Conservation (phyloP, 495 filamentous ascomycete genomes). For the Aspergillus haitiensis region DNA sequence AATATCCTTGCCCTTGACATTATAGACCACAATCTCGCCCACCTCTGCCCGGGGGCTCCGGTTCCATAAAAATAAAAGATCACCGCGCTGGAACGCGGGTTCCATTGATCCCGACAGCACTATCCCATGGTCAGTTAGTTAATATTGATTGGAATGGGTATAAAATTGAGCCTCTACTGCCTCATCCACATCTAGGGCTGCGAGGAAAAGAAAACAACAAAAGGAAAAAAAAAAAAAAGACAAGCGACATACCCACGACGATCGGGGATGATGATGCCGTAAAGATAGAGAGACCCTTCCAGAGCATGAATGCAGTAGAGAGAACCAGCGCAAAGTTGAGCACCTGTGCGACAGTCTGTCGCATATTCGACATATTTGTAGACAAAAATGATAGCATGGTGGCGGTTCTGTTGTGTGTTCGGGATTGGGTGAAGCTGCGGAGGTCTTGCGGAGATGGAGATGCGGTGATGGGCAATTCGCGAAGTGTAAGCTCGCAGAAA, state of each 20-base stretch:
- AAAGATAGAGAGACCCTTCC: conserved; percentile 89
- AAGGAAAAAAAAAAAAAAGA: not conserved
- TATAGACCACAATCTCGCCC: conserved; percentile 93
- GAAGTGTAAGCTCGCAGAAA: not conserved
- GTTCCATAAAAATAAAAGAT: conserved; percentile 94
- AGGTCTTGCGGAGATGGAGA: conserved; percentile 28
- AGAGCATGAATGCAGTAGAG: conserved; percentile 95
- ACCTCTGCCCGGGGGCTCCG: conserved; percentile 65
- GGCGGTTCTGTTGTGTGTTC: conserved; percentile 12
- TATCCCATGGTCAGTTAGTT: conserved; percentile 3
- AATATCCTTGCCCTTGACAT: conserved; percentile 73
- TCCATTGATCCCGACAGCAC: conserved; percentile 96
- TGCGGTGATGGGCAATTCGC: not conserved
- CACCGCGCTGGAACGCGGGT: conserved; percentile 93
- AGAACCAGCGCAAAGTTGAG: conserved; percentile 96
- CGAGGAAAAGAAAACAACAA: too few species aligned
- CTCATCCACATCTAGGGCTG: too few species aligned
- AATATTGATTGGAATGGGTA: too few species aligned
- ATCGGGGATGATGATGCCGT: conserved; percentile 89
- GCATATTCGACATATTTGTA: conserved; percentile 64
- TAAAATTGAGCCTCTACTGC: too few species aligned
- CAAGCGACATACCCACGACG: conserved; percentile 56
- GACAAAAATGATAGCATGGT: conserved; percentile 73
- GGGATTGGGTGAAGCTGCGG: conserved; percentile 22
- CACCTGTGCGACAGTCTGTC: conserved; percentile 82